phyloP scores from a whole-genome alignment of 2,329 filamentous ascomycete species.

The Fusarium palustre region DNA sequence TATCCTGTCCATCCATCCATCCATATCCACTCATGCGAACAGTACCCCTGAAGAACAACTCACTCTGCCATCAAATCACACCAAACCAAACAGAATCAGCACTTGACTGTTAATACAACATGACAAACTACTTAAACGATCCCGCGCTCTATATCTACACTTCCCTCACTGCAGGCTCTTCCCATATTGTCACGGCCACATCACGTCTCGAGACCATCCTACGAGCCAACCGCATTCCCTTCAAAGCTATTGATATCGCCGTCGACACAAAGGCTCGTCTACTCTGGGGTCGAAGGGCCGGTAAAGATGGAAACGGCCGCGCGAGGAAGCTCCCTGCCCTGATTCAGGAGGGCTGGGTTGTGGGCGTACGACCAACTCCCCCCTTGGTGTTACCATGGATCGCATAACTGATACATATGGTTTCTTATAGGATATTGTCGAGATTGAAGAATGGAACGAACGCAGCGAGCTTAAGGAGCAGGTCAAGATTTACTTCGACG shows the following conservation, averaged over 20 bases:
- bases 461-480: conserved; percentile 94
- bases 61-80: conserved; percentile 3
- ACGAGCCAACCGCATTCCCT: conserved; percentile 92
- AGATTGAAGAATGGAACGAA: conserved; percentile 99
- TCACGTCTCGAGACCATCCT: conserved; percentile 96
- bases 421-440: conserved; percentile 79
- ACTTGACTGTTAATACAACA: conserved; percentile 39
- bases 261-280: conserved; percentile 89
- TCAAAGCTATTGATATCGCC: conserved; percentile 90
- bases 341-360: conserved; percentile 85
- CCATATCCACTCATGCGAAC: conserved; percentile 32
- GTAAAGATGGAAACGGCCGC: conserved; percentile 73
- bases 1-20: background rate
- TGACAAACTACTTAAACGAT: conserved; percentile 67
- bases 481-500: conserved; percentile 76
- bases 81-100: conserved; percentile 3
- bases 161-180: conserved; percentile 93
- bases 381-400: background rate
- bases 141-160: conserved; percentile 93
- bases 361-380: conserved; percentile 76
- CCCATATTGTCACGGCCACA: conserved; percentile 95
- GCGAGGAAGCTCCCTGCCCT: conserved; percentile 85
- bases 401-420: conserved; percentile 1
- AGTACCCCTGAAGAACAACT: conserved; percentile 18
- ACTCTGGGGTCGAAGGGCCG: conserved; percentile 86